Percentiles rank a stretch among this genome's conserved stretches.
Evolutionary conservation across 1,139 yeast genomes (phyloP).

Genomic region (Saccharomyces hybrid): DNA sequence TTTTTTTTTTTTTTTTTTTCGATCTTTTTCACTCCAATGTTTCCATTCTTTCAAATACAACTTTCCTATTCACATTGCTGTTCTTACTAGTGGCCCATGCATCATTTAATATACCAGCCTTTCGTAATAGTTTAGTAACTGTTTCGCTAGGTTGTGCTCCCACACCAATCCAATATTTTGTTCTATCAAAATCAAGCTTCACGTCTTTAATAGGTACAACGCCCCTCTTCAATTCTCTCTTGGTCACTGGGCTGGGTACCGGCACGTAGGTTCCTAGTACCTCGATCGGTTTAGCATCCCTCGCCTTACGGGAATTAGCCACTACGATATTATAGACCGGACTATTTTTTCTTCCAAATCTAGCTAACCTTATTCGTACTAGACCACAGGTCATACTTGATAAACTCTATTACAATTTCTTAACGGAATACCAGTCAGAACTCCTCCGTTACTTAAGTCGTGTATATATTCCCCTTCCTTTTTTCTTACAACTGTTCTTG

Average conservation of each 20-base stretch:
- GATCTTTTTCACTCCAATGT: background rate
- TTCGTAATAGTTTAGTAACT: slow-evolving; percentile 68
- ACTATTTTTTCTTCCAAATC: slow-evolving; percentile 83
- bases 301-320: slow-evolving; percentile 58
- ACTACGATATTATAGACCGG: slow-evolving; percentile 93
- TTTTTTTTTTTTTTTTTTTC: no score
- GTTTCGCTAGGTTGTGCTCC: slow-evolving; percentile 96
- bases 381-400: slow-evolving; percentile 36
- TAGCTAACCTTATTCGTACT: slow-evolving; percentile 76
- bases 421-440: background rate
- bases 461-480: background rate
- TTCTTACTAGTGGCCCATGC: slow-evolving; percentile 40
- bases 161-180: slow-evolving; percentile 97
- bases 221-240: slow-evolving; percentile 47
- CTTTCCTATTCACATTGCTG: background rate
- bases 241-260: slow-evolving; percentile 60
- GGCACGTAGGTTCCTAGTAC: slow-evolving; percentile 95
- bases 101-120: slow-evolving; percentile 69
- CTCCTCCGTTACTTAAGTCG: background rate
- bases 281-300: slow-evolving; percentile 84
- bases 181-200: slow-evolving; percentile 74
- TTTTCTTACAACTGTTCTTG: background rate
- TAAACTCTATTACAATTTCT: background rate
- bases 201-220: slow-evolving; percentile 68
- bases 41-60: background rate